A percentile compares a stretch with the other conserved stretches of the same genome.
Conservation (phyloP, 2,329 filamentous ascomycete species). For the Fusarium tricinctum region DNA sequence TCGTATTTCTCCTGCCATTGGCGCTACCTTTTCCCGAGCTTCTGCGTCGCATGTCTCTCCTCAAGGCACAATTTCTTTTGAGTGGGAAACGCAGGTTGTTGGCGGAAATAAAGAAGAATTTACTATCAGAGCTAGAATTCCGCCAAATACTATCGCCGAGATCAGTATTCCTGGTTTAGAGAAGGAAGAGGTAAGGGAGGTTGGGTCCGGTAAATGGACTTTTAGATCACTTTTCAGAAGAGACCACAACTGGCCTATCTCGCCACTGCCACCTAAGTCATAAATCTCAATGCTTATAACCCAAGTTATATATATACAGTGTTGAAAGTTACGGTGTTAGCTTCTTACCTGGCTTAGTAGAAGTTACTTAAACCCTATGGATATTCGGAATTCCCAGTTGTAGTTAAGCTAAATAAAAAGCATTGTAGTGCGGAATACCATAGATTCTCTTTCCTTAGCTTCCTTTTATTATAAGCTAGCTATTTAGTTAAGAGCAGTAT, state of each 20-base stretch:
- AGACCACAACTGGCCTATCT: constrained; percentile 14
- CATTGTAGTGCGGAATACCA: no score
- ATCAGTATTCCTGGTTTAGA: not conserved
- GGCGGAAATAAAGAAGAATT: not conserved
- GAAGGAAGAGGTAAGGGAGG: not conserved
- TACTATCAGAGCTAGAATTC: not conserved
- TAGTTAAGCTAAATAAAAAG: no score
- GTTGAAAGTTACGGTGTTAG: no score
- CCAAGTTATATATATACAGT: no score
- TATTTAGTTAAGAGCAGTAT: no score
- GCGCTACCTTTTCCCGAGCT: constrained; percentile 19
- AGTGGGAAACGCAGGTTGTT: not conserved
- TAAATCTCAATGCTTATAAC: not conserved
- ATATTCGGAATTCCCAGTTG: no score
- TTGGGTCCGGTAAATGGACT: constrained; percentile 10
- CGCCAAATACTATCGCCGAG: not conserved
- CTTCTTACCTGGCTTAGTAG: no score
- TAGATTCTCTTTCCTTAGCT: no score
- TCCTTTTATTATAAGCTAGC: no score
- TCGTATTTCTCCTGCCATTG: constrained; percentile 4
- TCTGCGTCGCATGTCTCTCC: constrained; percentile 17
- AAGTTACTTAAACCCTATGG: no score
- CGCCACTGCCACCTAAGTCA: not conserved
- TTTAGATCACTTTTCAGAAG: constrained; percentile 7
- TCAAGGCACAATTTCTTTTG: constrained; percentile 4